phyloP scores from a whole-genome alignment of 352 stramenopile genomes.

The Globisporangium camurandrum region DNA sequence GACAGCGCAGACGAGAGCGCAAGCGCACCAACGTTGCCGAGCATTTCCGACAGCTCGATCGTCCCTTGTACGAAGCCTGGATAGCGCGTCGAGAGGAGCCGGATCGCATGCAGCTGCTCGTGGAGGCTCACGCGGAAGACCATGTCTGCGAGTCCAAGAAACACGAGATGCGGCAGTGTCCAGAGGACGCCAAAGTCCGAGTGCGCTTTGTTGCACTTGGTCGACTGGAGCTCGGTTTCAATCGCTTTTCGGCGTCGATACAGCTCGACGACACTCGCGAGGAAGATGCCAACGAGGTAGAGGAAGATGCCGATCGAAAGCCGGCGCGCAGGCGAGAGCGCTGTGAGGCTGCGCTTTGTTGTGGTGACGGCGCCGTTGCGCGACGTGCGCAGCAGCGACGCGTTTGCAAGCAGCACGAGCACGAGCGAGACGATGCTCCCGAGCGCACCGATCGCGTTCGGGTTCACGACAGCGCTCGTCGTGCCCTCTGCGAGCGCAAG shows the following conservation, averaged over 20 bases:
- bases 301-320: constrained; percentile 48
- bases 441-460: constrained; percentile 23
- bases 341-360: constrained; percentile 1
- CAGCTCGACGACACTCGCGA: constrained; percentile 68
- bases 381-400: neutral
- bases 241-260: constrained; percentile 46
- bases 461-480: constrained; percentile 24
- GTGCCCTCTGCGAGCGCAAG: constrained; percentile 22
- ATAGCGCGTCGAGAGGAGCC: constrained; percentile 24
- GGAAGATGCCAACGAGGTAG: constrained; percentile 56
- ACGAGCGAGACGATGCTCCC: constrained; percentile 13
- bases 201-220: constrained; percentile 22
- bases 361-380: neutral
- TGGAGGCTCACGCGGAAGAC: constrained; percentile 57
- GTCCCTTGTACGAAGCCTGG: constrained; percentile 34
- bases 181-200: constrained; percentile 45
- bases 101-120: constrained; percentile 40
- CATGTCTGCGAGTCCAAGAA: constrained; percentile 46
- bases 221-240: constrained; percentile 7
- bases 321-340: constrained; percentile 18
- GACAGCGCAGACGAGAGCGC: constrained; percentile 42
- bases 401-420: constrained; percentile 13
- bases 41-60: constrained; percentile 40
- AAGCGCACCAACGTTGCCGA: constrained; percentile 48
- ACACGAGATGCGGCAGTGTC: constrained; percentile 44